These are phyloP conservation scores for Cladobotryum protrusum DNA, from an alignment of 2,329 filamentous ascomycete species.

Conservation along the genomic window DNA sequence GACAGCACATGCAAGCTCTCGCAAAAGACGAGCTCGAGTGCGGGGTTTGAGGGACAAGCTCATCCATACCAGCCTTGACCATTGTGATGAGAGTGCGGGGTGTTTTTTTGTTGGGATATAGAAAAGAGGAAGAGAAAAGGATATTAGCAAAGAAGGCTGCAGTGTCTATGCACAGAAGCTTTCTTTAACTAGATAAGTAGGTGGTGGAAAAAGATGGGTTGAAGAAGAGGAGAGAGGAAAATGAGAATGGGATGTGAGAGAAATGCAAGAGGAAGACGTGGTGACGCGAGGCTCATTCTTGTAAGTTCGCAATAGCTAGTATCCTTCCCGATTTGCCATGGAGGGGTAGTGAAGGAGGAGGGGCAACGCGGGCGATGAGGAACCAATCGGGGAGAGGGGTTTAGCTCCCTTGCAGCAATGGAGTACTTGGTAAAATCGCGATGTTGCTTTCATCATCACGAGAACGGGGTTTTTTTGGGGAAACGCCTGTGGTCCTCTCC, in stretches of 20 bases:
- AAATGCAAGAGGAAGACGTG: background rate
- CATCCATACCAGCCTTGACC: conserved; percentile 12
- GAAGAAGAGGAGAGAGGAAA: background rate
- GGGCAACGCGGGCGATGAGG: background rate
- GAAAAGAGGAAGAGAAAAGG: background rate
- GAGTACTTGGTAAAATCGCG: too few relatives aligned
- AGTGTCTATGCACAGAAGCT: background rate
- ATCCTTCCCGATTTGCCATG: background rate
- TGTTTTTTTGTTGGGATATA: background rate
- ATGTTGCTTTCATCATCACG: too few relatives aligned
- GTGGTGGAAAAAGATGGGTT: background rate
- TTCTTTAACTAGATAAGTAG: background rate
- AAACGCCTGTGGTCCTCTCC: background rate
- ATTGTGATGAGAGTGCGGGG: conserved; percentile 7
- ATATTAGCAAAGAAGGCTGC: too few relatives aligned
- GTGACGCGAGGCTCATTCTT: background rate
- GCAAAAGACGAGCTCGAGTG: conserved; percentile 1
- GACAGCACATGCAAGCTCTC: background rate
- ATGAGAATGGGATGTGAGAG: background rate
- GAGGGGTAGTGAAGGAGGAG: background rate
- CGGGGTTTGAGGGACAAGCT: conserved; percentile 12
- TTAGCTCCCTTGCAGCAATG: background rate
- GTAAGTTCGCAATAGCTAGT: background rate
- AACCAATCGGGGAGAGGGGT: background rate
- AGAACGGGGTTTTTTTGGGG: background rate